These are phyloP conservation scores for Carex sylvatica DNA, from an alignment of 202 grass and related monocot genomes.

Conservation along the genomic window DNA sequence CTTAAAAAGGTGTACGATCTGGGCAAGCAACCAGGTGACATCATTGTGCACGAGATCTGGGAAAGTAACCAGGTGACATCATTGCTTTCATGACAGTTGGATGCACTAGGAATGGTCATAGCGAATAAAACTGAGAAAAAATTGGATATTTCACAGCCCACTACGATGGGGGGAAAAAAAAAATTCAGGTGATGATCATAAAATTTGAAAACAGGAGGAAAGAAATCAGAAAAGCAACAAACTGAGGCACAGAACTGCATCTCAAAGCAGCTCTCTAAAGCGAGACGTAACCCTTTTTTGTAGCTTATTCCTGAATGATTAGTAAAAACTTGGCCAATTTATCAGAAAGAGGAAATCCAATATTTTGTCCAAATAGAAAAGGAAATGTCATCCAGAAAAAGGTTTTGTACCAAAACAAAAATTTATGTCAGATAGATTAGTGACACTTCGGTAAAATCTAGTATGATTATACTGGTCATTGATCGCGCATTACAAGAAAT, in stretches of 20 bases:
- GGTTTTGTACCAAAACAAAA: neutral
- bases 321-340: neutral
- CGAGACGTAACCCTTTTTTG: slow-evolving; percentile 78
- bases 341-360: neutral
- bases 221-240: neutral
- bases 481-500: neutral
- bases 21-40: slow-evolving; percentile 79
- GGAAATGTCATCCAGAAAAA: neutral
- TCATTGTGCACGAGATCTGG: too few relatives aligned
- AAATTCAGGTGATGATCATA: neutral
- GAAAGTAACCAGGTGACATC: slow-evolving; percentile 31
- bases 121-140: neutral
- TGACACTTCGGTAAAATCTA: neutral
- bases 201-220: neutral
- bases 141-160: neutral
- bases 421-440: neutral
- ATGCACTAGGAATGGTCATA: neutral
- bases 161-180: neutral
- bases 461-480: neutral
- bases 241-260: slow-evolving; percentile 45
- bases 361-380: neutral
- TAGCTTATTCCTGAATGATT: slow-evolving; percentile 68
- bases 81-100: slow-evolving; percentile 27
- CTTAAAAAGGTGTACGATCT: slow-evolving; percentile 76
- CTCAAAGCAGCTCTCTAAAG: slow-evolving; percentile 55